phyloP scores from a whole-genome alignment of 331 rosid species.

The Acacia concinna region DNA sequence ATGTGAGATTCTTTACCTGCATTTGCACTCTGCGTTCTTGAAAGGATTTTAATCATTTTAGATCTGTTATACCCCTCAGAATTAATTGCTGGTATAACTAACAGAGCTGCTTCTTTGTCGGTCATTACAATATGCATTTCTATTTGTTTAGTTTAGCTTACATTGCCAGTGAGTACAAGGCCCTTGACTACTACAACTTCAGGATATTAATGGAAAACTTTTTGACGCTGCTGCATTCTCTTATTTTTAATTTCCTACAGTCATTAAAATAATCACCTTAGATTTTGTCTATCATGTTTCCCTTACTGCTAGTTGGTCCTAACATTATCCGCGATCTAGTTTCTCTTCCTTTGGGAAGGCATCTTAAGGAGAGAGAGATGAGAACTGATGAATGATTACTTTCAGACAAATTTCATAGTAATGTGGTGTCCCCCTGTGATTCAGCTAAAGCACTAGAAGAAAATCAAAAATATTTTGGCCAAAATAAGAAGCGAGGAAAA shows the following conservation, averaged over 20 bases:
- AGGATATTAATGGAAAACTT: not conserved
- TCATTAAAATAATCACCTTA: not conserved
- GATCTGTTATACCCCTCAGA: not conserved
- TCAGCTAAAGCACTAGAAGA: conserved; percentile 14
- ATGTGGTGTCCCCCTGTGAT: conserved; percentile 1
- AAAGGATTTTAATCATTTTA: not conserved
- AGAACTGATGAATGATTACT: not conserved
- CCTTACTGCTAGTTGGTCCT: not conserved
- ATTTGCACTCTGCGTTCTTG: not conserved
- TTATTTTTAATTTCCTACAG: not conserved
- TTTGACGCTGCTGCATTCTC: not conserved
- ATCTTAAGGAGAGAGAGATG: not conserved
- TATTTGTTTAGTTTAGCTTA: not conserved
- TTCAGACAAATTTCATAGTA: not conserved
- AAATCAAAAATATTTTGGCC: conserved; percentile 5
- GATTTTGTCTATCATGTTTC: not conserved
- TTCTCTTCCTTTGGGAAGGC: not conserved
- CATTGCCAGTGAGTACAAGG: not conserved
- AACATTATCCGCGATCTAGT: not conserved
- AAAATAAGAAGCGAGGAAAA: conserved; percentile 2
- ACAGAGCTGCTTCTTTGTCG: not conserved
- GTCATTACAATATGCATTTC: not conserved
- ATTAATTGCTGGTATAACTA: not conserved
- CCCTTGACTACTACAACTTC: not conserved
- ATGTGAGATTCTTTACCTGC: not conserved